Evolutionary conservation across 768 basidiomycete species (phyloP), one percentile per base, ranked within the genome.

Genomic region (Suillus plorans): DNA sequence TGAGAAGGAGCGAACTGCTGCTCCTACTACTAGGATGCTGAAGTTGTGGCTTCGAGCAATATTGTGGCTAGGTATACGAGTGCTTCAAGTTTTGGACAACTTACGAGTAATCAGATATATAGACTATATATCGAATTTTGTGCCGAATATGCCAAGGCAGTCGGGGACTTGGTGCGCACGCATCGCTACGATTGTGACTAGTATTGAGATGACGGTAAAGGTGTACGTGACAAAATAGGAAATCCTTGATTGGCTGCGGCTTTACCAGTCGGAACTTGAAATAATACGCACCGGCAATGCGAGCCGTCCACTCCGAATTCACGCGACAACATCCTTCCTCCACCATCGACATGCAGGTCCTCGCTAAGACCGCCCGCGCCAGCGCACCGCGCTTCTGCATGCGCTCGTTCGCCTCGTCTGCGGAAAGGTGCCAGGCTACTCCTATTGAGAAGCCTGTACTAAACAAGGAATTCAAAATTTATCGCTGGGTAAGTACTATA

Each of bases 401-500:
- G 36, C 79, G 80, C 61, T 50, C 77, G 1, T 81, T 81, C 55
- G 18, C 74, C 2, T 71, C 79, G 5, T 76, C 77, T 1, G 64
- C 72, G 0, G 47, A 66, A 8, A 66, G 68, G 59, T 67, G 39
- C 16, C 71, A 76, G 68, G 75, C 84, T 28, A 83, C 85, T 3
- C 86, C 89, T 0, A 76, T 79, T 2, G 81, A 89, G 80, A 92
- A 91, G 76, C 86, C 88, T 0, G 85, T 86, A 20, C 74, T 91
- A 69, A 81, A 89, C 72, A 99, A 99, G 82, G 91, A 95, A 78
- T 98, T 99, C 85, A 93, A 96, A 85, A 95, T 99, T 69, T 99
- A 99, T 81, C 92, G 97, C 76, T 99, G 97, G 95, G 94, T 94
- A 64, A 49, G 69, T 57, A 8, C 20, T 16, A 52, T 41, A 2